These are phyloP conservation scores for Eimeria maxima DNA, from an alignment of 169 alveolate species.

Conservation along the genomic window DNA sequence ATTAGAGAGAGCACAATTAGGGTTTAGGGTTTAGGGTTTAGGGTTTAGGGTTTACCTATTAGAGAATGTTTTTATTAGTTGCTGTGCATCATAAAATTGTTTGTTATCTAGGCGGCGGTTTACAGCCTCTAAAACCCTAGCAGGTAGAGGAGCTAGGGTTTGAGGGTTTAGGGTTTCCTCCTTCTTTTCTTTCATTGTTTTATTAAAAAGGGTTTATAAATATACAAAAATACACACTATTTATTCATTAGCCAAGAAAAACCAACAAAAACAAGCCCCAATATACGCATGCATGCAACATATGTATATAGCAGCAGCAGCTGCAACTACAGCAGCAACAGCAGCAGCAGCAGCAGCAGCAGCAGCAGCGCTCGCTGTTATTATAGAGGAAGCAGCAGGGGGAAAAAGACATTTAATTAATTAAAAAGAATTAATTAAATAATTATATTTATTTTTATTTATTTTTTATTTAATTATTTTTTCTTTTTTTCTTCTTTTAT, in stretches of 20 bases:
- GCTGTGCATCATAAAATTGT: constrained; percentile 14
- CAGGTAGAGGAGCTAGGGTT: background rate
- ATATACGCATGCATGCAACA: background rate
- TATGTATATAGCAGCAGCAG: too few species aligned
- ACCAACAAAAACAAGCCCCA: too few species aligned
- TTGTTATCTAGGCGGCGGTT: background rate
- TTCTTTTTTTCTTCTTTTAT: background rate
- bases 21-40: constrained; percentile 2
- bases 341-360: too few species aligned
- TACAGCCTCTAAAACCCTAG: background rate
- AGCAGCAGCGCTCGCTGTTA: too few species aligned
- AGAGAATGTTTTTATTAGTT: background rate
- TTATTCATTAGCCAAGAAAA: background rate
- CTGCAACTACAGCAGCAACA: too few species aligned
- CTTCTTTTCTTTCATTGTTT: background rate
- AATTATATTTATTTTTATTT: too few species aligned
- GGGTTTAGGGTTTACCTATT: constrained; percentile 23
- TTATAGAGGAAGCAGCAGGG: too few species aligned
- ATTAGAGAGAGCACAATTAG: background rate
- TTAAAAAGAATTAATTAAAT: too few species aligned
- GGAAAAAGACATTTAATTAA: too few species aligned
- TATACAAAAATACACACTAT: background rate
- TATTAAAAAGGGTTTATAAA: too few species aligned
- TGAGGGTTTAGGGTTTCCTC: background rate
- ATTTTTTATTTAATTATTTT: too few species aligned